phyloP scores from a whole-genome alignment of 495 filamentous ascomycete genomes.

The Xylaria venustula region DNA sequence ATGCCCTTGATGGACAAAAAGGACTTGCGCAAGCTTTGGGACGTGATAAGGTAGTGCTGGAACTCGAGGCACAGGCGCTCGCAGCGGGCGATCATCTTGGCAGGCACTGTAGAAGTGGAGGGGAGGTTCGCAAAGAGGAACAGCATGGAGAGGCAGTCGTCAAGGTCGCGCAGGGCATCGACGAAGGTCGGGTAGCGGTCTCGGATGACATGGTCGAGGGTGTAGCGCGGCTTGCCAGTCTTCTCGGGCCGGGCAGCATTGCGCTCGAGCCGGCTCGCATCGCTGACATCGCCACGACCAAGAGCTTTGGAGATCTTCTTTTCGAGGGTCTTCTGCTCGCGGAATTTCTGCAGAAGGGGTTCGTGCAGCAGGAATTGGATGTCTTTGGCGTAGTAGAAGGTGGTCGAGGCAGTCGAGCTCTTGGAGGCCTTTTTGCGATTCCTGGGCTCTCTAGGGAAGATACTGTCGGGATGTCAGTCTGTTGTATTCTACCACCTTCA shows the following conservation, averaged over 20 bases:
- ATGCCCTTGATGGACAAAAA: conserved; percentile 99
- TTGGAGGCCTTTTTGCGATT: conserved; percentile 96
- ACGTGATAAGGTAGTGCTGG: conserved; percentile 92
- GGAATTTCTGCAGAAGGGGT: conserved; percentile 91
- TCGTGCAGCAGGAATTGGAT: conserved; percentile 98
- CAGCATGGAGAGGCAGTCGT: conserved; percentile 94
- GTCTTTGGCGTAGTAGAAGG: conserved; percentile 99
- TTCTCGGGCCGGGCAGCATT: conserved; percentile 72
- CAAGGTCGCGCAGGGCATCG: conserved; percentile 90
- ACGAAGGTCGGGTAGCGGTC: conserved; percentile 97
- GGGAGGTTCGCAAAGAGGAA: conserved; percentile 98
- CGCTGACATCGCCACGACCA: conserved; percentile 83
- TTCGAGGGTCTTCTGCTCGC: conserved; percentile 90
- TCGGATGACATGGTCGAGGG: conserved; percentile 93
- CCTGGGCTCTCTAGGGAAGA: conserved; percentile 93
- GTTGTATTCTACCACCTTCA: not conserved
- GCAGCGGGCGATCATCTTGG: conserved; percentile 90
- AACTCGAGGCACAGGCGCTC: conserved; percentile 91
- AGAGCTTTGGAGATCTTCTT: conserved; percentile 95
- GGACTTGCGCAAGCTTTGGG: conserved; percentile 86
- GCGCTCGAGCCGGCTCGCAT: conserved; percentile 66
- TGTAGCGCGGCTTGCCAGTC: conserved; percentile 79
- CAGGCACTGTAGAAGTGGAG: conserved; percentile 77
- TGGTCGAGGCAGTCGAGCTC: conserved; percentile 82
- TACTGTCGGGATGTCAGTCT: conserved; percentile 51